Percentiles rank a stretch among this genome's conserved stretches.
Evolutionary conservation across 2,329 filamentous ascomycete genomes (phyloP).

Genomic region (Kalmusia sp.): DNA sequence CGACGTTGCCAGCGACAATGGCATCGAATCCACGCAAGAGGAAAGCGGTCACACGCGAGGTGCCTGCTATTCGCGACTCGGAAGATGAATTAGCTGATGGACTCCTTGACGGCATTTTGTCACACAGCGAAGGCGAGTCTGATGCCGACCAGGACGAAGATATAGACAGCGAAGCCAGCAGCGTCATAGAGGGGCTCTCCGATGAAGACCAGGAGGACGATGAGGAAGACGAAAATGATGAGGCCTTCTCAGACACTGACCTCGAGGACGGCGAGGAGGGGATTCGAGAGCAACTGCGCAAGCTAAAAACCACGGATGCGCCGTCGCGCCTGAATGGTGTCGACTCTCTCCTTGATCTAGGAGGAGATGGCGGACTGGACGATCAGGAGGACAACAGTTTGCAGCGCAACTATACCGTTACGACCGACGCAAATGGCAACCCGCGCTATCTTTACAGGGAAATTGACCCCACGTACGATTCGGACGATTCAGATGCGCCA

Average conservation of each 20-base stretch:
- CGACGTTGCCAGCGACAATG: constrained; percentile 26
- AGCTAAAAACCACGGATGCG: constrained; percentile 46
- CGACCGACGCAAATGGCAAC: constrained; percentile 88
- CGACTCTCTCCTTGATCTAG: constrained; percentile 23
- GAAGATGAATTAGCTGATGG: constrained; percentile 48
- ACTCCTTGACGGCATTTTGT: constrained; percentile 51
- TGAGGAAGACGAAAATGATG: constrained; percentile 35
- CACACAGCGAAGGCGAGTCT: constrained; percentile 51
- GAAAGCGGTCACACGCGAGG: constrained; percentile 50
- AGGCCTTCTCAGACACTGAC: constrained; percentile 43
- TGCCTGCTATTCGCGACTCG: constrained; percentile 35
- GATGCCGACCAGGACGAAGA: constrained; percentile 32
- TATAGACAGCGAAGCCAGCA: constrained; percentile 39
- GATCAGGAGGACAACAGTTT: constrained; percentile 35
- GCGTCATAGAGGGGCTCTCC: constrained; percentile 39
- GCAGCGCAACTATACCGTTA: constrained; percentile 64
- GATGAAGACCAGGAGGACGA: constrained; percentile 40
- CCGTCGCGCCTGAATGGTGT: constrained; percentile 24
- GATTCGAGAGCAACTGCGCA: constrained; percentile 53
- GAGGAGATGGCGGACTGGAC: constrained; percentile 33
- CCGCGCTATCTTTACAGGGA: constrained; percentile 91
- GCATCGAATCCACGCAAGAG: constrained; percentile 59
- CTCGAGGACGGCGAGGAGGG: constrained; percentile 50
- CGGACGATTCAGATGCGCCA: constrained; percentile 87
- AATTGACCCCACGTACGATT: constrained; percentile 93